These are phyloP conservation scores for Kluyveromyces sp. DNA, from an alignment of 1,139 yeast species.

Conservation along the genomic window DNA sequence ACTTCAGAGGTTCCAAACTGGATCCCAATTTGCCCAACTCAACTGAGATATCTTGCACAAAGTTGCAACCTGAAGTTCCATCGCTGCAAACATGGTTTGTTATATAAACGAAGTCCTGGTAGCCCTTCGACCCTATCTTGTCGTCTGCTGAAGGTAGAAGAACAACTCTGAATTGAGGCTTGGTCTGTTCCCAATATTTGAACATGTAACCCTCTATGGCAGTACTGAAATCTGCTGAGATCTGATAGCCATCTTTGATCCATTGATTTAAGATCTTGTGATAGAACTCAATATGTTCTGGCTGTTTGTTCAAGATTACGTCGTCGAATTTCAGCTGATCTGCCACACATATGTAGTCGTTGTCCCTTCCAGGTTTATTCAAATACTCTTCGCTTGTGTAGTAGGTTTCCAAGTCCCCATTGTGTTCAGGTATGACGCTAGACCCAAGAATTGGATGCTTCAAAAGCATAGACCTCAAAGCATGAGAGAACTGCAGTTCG, in stretches of 20 bases:
- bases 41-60: conserved; percentile 18
- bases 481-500: conserved; percentile 10
- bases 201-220: conserved; percentile 10
- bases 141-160: conserved; percentile 13
- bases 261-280: conserved; percentile 12
- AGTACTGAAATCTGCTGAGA: conserved; percentile 11
- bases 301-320: conserved; percentile 22
- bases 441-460: conserved; percentile 20
- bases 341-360: conserved; percentile 22
- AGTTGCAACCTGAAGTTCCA: conserved; percentile 20
- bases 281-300: conserved; percentile 14
- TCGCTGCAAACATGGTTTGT: conserved; percentile 25
- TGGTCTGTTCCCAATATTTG: conserved; percentile 15
- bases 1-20: conserved; percentile 1
- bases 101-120: conserved; percentile 15
- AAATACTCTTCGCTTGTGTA: conserved; percentile 21
- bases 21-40: conserved; percentile 7
- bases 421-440: conserved; percentile 18
- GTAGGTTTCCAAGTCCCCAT: conserved; percentile 14
- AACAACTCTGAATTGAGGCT: conserved; percentile 25
- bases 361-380: conserved; percentile 17
- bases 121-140: not conserved
- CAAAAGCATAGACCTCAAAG: conserved; percentile 17
- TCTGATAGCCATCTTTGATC: conserved; percentile 13
- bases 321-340: conserved; percentile 16